phyloP scores from a whole-genome alignment of 129 eudicot genomes.

The Artemisia tridentata region DNA sequence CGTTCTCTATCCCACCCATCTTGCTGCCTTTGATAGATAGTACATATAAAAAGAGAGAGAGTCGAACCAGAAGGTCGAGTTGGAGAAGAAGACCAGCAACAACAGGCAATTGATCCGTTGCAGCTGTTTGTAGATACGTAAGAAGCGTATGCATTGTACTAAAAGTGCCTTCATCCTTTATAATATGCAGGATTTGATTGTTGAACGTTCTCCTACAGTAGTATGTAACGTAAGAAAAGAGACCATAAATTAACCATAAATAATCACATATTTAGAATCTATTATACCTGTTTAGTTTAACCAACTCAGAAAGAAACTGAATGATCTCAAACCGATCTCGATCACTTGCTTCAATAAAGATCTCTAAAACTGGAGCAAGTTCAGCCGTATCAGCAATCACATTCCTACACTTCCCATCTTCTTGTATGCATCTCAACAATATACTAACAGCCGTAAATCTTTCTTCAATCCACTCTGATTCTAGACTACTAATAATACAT shows the following conservation, averaged over 20 bases:
- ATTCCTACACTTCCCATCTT: constrained; percentile 72
- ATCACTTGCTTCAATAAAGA: constrained; percentile 46
- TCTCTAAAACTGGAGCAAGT: constrained; percentile 58
- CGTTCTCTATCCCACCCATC: not conserved
- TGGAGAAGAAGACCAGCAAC: constrained; percentile 82
- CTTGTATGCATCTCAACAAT: constrained; percentile 63
- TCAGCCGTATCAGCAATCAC: constrained; percentile 68
- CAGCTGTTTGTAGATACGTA: constrained; percentile 55
- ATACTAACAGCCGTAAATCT: constrained; percentile 56
- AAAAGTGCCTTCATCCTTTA: constrained; percentile 75
- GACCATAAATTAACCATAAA: not conserved
- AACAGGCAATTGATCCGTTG: constrained; percentile 55
- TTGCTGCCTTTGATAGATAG: not conserved
- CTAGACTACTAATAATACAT: constrained; percentile 42
- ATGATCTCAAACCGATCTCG: constrained; percentile 59
- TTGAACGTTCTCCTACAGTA: constrained; percentile 58
- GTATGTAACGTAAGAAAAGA: constrained; percentile 9
- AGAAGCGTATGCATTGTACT: constrained; percentile 84
- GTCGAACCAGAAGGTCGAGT: constrained; percentile 76
- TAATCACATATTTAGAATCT: not conserved
- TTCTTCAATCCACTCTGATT: constrained; percentile 52
- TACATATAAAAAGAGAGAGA: constrained; percentile 5
- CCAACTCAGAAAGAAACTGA: constrained; percentile 70
- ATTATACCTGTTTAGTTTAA: constrained; percentile 64
- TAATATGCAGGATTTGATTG: constrained; percentile 59